Evolutionary conservation across 2,329 filamentous ascomycete species (phyloP), one percentile per base, ranked within the genome.

Genomic region (Aschersonia sp.): DNA sequence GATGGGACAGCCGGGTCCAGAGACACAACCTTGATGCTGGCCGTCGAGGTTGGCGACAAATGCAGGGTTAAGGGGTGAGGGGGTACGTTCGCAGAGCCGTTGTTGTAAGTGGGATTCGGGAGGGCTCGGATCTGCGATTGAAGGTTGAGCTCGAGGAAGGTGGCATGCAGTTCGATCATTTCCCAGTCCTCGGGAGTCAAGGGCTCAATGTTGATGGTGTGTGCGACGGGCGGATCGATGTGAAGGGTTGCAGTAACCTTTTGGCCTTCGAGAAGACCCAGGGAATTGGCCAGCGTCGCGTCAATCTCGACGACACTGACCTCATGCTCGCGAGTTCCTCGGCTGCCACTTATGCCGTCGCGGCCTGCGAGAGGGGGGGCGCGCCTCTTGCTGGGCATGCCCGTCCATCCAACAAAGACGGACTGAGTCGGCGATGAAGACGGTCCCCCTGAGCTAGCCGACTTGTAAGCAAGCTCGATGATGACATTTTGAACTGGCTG

Each of bases 131-230:
- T 89, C 67, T 98, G 92, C 43, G 83, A 85, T 32, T 95, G 72
- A 46, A 98, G 80, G 63, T 98, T 97, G 53, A 95, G 73, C 61
- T 98, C 92, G 45, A 98, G 72, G 59, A 97, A 98, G 12, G 84
- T 92, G 5, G 92, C 92, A 68, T 98, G 92, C 2, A 98, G 72
- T 65, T 98, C 92, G 56, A 98, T 97, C 58, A 97, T 94, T 66
- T 98, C 92, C 92, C 92, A 98, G 62, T 98, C 92, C 49, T 94
- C 87, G 1, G 90, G 81, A 0, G 92, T 97, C 57, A 97, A 67
- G 35, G 92, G 92, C 62, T 98, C 94, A 56, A 98, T 97, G 61
- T 95, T 88, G 64, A 98, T 84, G 2, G 89, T 97, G 63, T 95
- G 87, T 45, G 88, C 87, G 53, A 92, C 69, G 2, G 89, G 88